Base-by-base conservation (phyloP, 768 basidiomycete species). In the Cystobasidium tubakii region DNA sequence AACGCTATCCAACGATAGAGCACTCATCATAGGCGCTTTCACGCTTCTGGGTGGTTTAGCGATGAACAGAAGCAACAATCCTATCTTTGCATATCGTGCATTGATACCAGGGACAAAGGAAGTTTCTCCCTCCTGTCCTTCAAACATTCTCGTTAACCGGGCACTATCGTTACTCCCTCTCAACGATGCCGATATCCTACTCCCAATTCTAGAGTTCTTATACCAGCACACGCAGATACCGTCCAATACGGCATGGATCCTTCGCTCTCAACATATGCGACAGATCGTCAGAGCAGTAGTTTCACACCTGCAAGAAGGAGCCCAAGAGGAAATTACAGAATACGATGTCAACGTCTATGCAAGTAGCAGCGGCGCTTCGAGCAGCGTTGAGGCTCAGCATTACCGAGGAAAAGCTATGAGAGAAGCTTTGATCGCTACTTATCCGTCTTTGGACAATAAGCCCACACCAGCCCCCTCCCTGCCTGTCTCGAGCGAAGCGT, bases 21-120 rank as follows among this genome's bases (percentile, higher is more conserved):
- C 90, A 13, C 83, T 91, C 79, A 87, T 93, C 71, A 85, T 92
- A 63, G 82, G 87, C 2, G 83, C 88, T 1, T 82, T 91, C 73
- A 83, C 83, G 0, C 84, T 86, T 12, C 83, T 92, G 36, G 86
- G 86, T 19, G 81, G 85, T 10, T 79, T 92, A 63, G 73, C 78
- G 0, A 62, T 70, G 44, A 78, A 77, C 75, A 73, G 76, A 9
- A 50, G 54, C 25, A 77, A 77, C 44, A 76, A 78, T 50, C 33
- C 69, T 43, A 72, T 76, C n/a, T 76, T 79, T 69, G 70, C 76
- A 60, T 60, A 27, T 60, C 43, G 66, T 23, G 43, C 42, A 50
- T 12, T 21, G 1, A 29, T 34, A 33, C 29, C 42, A 57, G 21
- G 25, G 19, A n/a, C 50, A 0, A 36, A 34, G 33, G 67, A 34